phyloP scores from a whole-genome alignment of 2,329 filamentous ascomycete genomes.

The Grosmannia clavigera region DNA sequence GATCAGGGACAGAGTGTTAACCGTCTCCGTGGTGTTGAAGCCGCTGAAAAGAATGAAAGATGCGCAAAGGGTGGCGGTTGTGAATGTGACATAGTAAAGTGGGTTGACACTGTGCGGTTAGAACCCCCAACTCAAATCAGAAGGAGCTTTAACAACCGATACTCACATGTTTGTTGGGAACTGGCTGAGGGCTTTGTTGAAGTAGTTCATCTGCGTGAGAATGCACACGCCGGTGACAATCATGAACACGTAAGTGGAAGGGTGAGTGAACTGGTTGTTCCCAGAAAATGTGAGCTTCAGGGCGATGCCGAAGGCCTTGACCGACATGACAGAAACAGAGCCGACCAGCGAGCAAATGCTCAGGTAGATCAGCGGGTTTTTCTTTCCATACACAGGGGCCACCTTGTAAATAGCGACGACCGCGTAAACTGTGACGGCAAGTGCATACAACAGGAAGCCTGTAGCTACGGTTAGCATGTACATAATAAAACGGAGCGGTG shows the following conservation, averaged over 20 bases:
- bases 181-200: slow-evolving; percentile 95
- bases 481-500: not conserved
- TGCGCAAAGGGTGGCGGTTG: slow-evolving; percentile 82
- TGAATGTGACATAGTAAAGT: slow-evolving; percentile 95
- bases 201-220: slow-evolving; percentile 98
- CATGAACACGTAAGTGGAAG: slow-evolving; percentile 94
- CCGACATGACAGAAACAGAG: slow-evolving; percentile 96
- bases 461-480: not conserved
- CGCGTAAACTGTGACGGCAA: slow-evolving; percentile 70
- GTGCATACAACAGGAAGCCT: slow-evolving; percentile 86
- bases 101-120: slow-evolving; percentile 63
- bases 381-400: slow-evolving; percentile 79
- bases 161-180: slow-evolving; percentile 90
- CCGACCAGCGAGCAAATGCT: slow-evolving; percentile 97
- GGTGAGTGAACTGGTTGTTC: slow-evolving; percentile 89
- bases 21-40: slow-evolving; percentile 86
- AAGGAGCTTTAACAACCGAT: not conserved
- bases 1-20: slow-evolving; percentile 85
- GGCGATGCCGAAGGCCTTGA: slow-evolving; percentile 97
- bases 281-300: slow-evolving; percentile 88
- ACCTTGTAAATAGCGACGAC: slow-evolving; percentile 93
- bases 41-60: slow-evolving; percentile 94
- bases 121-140: slow-evolving; percentile 15
- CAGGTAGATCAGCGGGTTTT: slow-evolving; percentile 90
- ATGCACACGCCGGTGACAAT: slow-evolving; percentile 91